phyloP scores from a whole-genome alignment of 2,329 filamentous ascomycete species.

The Coniosporium uncinatum region DNA sequence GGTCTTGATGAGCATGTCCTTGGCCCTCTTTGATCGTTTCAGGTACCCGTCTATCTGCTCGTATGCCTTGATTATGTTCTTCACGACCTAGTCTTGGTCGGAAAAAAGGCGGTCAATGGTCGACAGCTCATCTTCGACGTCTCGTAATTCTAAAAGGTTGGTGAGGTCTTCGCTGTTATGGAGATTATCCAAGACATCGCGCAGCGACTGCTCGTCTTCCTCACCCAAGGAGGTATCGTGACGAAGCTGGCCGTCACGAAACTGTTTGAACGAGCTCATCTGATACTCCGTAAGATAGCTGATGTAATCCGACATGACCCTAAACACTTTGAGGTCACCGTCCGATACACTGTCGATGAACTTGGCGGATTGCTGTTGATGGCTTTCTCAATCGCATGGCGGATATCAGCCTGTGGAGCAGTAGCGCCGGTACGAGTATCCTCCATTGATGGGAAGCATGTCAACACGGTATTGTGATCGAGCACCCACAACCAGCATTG shows the following conservation, averaged over 20 bases:
- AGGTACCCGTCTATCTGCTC: background rate
- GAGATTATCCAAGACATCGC: conserved; percentile 32
- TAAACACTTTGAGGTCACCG: conserved; percentile 58
- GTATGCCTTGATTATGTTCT: conserved; percentile 25
- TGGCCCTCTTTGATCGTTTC: background rate
- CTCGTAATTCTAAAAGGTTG: conserved; percentile 54
- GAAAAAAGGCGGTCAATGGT: conserved; percentile 52
- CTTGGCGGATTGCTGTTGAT: conserved; percentile 47
- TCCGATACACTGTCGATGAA: no score
- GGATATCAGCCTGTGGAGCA: conserved; percentile 47
- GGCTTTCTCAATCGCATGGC: conserved; percentile 55
- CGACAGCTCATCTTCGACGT: conserved; percentile 58
- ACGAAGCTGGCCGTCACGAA: conserved; percentile 48
- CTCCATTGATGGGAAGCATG: conserved; percentile 41
- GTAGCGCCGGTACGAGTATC: background rate
- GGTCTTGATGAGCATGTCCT: conserved; percentile 32
- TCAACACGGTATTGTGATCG: conserved; percentile 35
- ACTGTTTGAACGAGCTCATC: conserved; percentile 55
- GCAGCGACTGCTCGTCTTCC: conserved; percentile 13
- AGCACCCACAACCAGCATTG: conserved; percentile 53
- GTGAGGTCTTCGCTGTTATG: conserved; percentile 60
- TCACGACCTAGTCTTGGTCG: conserved; percentile 46
- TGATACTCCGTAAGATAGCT: conserved; percentile 61
- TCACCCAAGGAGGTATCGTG: conserved; percentile 28
- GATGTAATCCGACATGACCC: conserved; percentile 62